Base-by-base conservation (phyloP, 2,329 filamentous ascomycete species). In the Scedosporium dehoogii region DNA sequence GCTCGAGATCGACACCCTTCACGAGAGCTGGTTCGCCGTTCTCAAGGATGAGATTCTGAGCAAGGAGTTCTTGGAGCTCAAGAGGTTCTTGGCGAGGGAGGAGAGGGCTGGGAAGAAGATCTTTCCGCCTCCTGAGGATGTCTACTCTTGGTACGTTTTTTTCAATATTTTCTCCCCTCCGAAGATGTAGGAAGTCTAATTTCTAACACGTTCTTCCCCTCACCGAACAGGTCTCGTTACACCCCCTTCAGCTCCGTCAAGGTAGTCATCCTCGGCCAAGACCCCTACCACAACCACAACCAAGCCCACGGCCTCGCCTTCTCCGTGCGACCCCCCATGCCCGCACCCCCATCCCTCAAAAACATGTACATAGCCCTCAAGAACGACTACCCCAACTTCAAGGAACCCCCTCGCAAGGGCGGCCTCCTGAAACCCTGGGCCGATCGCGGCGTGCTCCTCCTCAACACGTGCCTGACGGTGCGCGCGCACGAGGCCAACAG, bases 251-350 rank as follows among this genome's bases (percentile, higher is more conserved):
- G 88, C 77, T 88, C 82, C 14, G 92, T 97, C 73, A 96, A 96
- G 74, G 89, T 90, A 63, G 92, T 99, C 64, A 92, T 99, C 70
- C 76, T 97, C 62, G 94, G 94, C 67, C 94, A 99, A 78, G 94
- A 99, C 73, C 94, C 94, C 2, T 99, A 99, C 75, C 94, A 99
- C 79, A 96, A 96, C 73, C 74, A 85, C 73, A 96, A 96, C 74
- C 94, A 99, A 80, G 94, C 94, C 59, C 94, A 97, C 74, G 94
- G 94, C 53, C 86, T 99, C 64, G 93, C 90, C 72, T 99, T 99
- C 81, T 96, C 91, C 58, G 92, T 97, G 62, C 90, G 90, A 9
- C 88, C 93, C 3, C 94, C 94, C 0, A 96, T 91, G 0, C 85
- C 85, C 3, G 91, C 93, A 1, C 94, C 94, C 0, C 92, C 93